Percentiles rank a stretch among this genome's conserved stretches.
These are phyloP conservation scores for Scolecobasidium constrictum DNA, from an alignment of 2,329 filamentous ascomycete genomes.

Conservation along the genomic window DNA sequence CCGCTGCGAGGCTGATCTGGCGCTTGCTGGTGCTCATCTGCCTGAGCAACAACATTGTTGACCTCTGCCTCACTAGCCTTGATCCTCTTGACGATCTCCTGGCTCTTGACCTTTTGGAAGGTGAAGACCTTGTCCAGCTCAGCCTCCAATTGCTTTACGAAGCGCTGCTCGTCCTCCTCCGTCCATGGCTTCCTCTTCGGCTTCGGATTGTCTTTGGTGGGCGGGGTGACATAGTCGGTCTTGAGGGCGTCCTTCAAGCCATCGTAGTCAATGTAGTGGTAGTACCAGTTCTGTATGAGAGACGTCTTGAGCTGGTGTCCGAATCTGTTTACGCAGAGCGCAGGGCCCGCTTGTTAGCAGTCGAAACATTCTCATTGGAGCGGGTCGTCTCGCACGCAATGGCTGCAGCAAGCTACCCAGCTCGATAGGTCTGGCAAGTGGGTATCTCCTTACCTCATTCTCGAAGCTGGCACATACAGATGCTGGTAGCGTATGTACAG, in stretches of 20 bases:
- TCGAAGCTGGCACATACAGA: no score
- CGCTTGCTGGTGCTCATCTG: constrained; percentile 37
- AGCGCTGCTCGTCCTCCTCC: constrained; percentile 82
- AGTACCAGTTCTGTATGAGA: constrained; percentile 92
- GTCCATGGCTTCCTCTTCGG: constrained; percentile 58
- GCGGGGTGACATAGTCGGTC: constrained; percentile 49
- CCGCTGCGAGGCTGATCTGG: constrained; percentile 32
- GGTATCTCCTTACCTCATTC: not conserved
- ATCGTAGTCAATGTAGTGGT: constrained; percentile 98
- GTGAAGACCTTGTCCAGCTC: constrained; percentile 97
- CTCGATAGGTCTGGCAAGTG: no score
- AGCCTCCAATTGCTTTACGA: constrained; percentile 75
- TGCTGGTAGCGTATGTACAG: no score
- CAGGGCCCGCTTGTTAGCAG: not conserved
- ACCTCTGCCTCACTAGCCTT: constrained; percentile 83
- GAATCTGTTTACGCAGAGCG: constrained; percentile 48
- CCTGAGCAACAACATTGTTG: constrained; percentile 67
- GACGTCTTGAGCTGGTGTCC: constrained; percentile 94
- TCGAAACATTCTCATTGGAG: not conserved
- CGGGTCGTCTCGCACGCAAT: no score
- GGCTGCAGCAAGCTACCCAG: not conserved
- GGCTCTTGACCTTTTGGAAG: constrained; percentile 94
- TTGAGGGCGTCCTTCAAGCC: constrained; percentile 82
- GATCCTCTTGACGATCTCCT: constrained; percentile 89
- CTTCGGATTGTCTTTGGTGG: constrained; percentile 26